A percentile compares a stretch with the other conserved stretches of the same genome.
Evolutionary conservation across 108 stramenopile species (phyloP).

Genomic region (Hondaea fermentalgiana): DNA sequence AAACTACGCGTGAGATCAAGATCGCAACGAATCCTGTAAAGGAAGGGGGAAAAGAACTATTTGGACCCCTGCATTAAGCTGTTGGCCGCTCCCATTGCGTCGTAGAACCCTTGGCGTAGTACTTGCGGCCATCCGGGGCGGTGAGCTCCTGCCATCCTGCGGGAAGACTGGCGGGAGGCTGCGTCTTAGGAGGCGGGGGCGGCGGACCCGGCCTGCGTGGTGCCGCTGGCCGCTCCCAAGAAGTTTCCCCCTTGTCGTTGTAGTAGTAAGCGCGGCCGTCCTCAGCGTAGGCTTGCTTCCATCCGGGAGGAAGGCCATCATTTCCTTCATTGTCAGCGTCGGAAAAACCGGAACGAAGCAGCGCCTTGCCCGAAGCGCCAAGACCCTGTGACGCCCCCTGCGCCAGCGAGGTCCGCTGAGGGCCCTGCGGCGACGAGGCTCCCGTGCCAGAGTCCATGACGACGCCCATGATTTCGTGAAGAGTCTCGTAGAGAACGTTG

Average conservation of each 20-base stretch:
- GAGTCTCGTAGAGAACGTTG: neutral
- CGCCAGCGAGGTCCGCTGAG: neutral
- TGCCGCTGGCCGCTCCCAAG: neutral
- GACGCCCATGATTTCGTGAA: neutral
- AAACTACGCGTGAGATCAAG: too few relatives aligned
- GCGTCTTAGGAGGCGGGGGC: neutral
- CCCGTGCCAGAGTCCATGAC: too few relatives aligned
- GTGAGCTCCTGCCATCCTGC: neutral
- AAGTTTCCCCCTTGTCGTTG: neutral
- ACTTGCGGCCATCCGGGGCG: neutral
- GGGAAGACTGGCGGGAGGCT: neutral
- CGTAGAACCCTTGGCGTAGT: neutral
- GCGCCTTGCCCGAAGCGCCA: neutral
- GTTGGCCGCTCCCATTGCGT: neutral
- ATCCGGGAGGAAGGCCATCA: neutral
- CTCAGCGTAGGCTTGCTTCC: neutral
- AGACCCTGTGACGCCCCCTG: neutral
- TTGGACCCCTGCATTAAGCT: neutral
- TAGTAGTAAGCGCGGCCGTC: neutral
- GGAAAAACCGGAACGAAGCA: neutral
- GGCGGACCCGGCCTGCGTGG: neutral
- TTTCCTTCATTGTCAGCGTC: neutral
- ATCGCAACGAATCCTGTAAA: too few relatives aligned
- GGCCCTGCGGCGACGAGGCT: neutral
- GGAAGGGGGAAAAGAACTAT: too few relatives aligned